phyloP scores from a whole-genome alignment of 495 filamentous ascomycete genomes.

The Aspergillus conjunctus region DNA sequence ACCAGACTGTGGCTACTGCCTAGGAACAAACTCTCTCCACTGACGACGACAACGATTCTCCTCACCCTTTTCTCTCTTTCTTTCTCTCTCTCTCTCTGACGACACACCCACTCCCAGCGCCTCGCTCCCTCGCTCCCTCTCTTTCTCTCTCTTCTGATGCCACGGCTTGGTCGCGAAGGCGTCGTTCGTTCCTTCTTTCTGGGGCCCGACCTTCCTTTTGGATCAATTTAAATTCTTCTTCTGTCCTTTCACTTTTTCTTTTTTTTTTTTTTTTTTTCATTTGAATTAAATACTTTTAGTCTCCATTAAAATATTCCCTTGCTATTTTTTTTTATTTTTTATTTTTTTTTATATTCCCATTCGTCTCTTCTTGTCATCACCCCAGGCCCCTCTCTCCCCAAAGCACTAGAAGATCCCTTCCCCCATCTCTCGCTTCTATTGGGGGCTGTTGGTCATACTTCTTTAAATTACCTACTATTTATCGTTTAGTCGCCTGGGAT shows the following conservation, averaged over 20 bases:
- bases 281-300: neutral
- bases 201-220: conserved; percentile 8
- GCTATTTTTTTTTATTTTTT: conserved; percentile 11
- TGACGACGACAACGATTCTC: neutral
- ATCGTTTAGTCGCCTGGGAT: conserved; percentile 5
- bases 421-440: conserved; percentile 7
- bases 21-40: conserved; percentile 4
- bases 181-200: conserved; percentile 28
- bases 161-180: conserved; percentile 27
- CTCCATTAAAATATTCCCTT: neutral
- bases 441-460: conserved; percentile 6
- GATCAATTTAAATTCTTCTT: neutral
- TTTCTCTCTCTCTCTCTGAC: neutral
- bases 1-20: neutral
- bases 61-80: too few relatives aligned
- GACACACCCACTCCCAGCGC: conserved; percentile 1
- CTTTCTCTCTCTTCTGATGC: conserved; percentile 17
- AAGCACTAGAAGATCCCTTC: conserved; percentile 17
- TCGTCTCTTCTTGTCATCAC: conserved; percentile 10
- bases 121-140: conserved; percentile 1
- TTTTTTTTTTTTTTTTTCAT: conserved; percentile 4
- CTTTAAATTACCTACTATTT: conserved; percentile 10
- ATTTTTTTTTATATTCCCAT: conserved; percentile 7
- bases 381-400: conserved; percentile 15
- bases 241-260: conserved; percentile 6